Evolutionary conservation across 352 stramenopile genomes (phyloP).

Genomic region (Pythium phragmiticola): DNA sequence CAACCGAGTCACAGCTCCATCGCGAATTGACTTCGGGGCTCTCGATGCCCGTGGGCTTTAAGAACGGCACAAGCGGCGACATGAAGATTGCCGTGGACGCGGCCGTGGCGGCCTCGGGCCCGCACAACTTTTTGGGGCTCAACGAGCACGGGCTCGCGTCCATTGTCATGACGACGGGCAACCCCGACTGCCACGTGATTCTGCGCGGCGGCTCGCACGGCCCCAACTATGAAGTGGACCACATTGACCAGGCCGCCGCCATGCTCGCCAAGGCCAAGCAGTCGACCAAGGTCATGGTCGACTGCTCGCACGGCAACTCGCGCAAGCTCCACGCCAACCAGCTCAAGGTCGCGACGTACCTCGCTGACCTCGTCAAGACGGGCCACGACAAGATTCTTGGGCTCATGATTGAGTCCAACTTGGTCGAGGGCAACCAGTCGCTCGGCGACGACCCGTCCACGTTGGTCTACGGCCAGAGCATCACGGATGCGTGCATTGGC

Average conservation of each 20-base stretch:
- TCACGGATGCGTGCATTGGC: constrained; percentile 86
- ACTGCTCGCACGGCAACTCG: constrained; percentile 89
- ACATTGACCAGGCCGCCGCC: constrained; percentile 59
- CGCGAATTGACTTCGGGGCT: constrained; percentile 77
- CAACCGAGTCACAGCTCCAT: constrained; percentile 82
- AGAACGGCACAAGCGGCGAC: constrained; percentile 81
- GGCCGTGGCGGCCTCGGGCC: constrained; percentile 56
- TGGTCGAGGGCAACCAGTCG: constrained; percentile 84
- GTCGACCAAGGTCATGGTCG: constrained; percentile 79
- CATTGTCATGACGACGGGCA: constrained; percentile 85
- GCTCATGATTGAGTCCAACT: constrained; percentile 89
- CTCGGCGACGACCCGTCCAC: constrained; percentile 63
- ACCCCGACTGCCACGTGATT: constrained; percentile 85
- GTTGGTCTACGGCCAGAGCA: constrained; percentile 84
- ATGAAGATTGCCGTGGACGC: constrained; percentile 84
- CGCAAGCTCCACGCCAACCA: constrained; percentile 85
- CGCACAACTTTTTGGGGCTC: constrained; percentile 81
- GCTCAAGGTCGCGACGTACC: constrained; percentile 68
- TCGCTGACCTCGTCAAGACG: constrained; percentile 58
- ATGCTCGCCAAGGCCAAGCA: constrained; percentile 70
- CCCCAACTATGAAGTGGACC: constrained; percentile 81
- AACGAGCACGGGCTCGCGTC: constrained; percentile 81
- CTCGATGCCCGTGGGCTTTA: constrained; percentile 85
- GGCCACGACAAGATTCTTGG: constrained; percentile 73
- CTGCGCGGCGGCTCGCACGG: constrained; percentile 68